Percentiles rank a stretch among this genome's conserved stretches.
Conservation (phyloP, 176 grass and related monocot species). For the Eragrostis nindensis region DNA sequence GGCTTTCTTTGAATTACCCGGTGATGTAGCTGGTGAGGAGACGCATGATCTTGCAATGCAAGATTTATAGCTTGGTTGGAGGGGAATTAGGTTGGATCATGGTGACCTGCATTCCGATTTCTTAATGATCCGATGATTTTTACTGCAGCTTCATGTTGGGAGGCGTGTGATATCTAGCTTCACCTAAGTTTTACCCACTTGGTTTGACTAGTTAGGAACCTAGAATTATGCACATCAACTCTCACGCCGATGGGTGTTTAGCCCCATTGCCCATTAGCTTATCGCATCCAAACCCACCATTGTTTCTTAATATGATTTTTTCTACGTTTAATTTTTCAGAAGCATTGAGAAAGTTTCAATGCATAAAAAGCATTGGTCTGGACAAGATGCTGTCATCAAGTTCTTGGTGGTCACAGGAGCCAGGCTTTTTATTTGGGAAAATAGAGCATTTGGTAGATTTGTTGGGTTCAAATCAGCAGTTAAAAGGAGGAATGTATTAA, state of each 20-base stretch:
- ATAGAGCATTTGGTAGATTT: neutral
- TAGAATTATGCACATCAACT: neutral
- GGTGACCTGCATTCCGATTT: constrained; percentile 41
- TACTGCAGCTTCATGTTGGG: neutral
- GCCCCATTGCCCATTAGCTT: neutral
- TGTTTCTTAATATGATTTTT: neutral
- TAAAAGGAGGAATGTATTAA: neutral
- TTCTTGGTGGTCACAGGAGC: neutral
- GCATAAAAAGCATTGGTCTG: neutral
- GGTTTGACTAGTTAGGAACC: neutral
- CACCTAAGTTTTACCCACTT: constrained; percentile 41
- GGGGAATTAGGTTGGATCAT: constrained; percentile 45
- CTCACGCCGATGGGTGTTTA: neutral
- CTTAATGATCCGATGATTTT: neutral
- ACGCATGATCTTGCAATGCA: neutral
- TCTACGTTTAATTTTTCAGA: no score
- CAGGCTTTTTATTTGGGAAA: neutral
- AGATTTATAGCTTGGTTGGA: constrained; percentile 1
- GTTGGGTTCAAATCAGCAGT: neutral
- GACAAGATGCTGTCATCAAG: neutral
- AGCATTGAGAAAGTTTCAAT: neutral
- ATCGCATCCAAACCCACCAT: no score
- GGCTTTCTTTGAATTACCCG: neutral
- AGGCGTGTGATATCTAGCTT: constrained; percentile 8
- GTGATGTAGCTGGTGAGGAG: constrained; percentile 3